A percentile compares a stretch with the other conserved stretches of the same genome.
Conservation (phyloP, 1,284 basidiomycete genomes). For the Ustilago shanxiensis region DNA sequence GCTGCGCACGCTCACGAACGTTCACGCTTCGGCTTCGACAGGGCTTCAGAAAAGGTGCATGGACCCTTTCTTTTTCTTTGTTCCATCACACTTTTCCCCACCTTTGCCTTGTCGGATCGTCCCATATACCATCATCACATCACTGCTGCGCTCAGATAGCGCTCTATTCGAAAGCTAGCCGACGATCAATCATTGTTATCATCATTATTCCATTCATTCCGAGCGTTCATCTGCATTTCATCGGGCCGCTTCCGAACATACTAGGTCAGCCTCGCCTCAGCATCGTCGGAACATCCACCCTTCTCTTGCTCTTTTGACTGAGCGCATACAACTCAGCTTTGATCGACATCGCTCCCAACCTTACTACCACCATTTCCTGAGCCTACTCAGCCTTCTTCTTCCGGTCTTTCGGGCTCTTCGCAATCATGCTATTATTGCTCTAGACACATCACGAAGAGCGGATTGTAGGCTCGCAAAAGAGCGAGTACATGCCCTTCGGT, state of each 20-base stretch:
- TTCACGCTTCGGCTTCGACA: too few species aligned
- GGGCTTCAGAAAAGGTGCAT: too few species aligned
- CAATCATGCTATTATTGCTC: conserved; percentile 5
- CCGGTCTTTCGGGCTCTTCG: too few species aligned
- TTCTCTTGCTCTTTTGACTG: not conserved
- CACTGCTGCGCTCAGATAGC: not conserved
- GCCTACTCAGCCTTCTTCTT: too few species aligned
- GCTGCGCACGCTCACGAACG: too few species aligned
- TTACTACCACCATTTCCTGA: not conserved
- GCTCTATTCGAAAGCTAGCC: not conserved
- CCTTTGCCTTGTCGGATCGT: not conserved
- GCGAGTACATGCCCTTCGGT: not conserved
- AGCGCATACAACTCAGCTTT: not conserved
- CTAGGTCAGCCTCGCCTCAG: conserved; percentile 3
- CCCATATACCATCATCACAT: too few species aligned
- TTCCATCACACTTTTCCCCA: not conserved
- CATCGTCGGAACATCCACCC: not conserved
- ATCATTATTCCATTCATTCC: not conserved
- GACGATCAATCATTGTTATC: not conserved
- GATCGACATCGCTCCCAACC: not conserved
- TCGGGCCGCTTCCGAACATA: not conserved
- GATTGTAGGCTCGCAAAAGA: not conserved
- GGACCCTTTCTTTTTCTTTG: not conserved
- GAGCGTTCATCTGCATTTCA: not conserved
- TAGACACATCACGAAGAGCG: not conserved